A percentile compares a stretch with the other conserved stretches of the same genome.
phyloP scores from a whole-genome alignment of 345 rosid genomes.

The Firmiana major region DNA sequence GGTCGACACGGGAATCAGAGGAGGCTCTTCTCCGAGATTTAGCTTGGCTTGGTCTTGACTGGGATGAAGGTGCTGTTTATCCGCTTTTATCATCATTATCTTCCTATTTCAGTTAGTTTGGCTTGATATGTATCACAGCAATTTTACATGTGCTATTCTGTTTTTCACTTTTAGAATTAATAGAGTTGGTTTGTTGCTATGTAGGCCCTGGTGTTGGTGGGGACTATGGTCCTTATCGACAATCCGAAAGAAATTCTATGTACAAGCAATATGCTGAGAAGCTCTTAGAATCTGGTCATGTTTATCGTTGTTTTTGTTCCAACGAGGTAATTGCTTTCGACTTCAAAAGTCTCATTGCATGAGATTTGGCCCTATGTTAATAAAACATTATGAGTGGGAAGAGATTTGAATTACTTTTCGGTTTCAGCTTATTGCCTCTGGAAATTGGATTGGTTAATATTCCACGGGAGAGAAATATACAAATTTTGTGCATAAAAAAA shows the following conservation, averaged over 20 bases:
- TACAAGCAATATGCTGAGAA: conserved; percentile 72
- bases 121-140: background rate
- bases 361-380: background rate
- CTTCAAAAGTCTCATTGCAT: no score
- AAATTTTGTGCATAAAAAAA: background rate
- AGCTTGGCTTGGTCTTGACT: conserved; percentile 85
- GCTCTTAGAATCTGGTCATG: conserved; percentile 83
- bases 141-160: background rate
- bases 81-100: background rate
- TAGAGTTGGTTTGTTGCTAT: background rate
- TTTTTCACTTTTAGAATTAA: background rate
- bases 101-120: background rate
- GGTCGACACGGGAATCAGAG: conserved; percentile 89
- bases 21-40: conserved; percentile 88
- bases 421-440: background rate
- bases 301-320: conserved; percentile 87
- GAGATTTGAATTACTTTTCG: background rate
- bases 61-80: conserved; percentile 74
- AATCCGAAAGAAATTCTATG: conserved; percentile 83
- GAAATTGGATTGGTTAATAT: background rate
- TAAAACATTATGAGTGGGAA: background rate
- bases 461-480: background rate
- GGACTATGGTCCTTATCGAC: conserved; percentile 81
- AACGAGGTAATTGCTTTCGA: conserved; percentile 47
- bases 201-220: conserved; percentile 83